Evolutionary conservation across 1,139 yeast genomes (phyloP).

Genomic region (Suhomyces wounanorum): DNA sequence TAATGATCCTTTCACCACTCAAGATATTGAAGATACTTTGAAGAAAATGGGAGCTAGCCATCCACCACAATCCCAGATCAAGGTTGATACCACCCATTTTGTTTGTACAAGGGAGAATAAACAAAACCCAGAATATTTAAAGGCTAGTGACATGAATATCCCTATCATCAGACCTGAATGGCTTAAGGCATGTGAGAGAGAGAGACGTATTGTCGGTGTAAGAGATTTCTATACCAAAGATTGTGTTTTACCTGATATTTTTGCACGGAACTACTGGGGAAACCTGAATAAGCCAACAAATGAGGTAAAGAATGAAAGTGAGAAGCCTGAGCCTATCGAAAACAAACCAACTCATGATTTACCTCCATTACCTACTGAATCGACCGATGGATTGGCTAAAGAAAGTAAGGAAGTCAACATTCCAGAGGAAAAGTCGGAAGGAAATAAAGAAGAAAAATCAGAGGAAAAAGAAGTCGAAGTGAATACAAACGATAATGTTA

Average conservation of each 20-base stretch:
- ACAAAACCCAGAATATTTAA: constrained; percentile 63
- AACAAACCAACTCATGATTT: background rate
- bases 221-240: constrained; percentile 72
- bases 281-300: background rate
- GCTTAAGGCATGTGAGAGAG: constrained; percentile 91
- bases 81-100: constrained; percentile 93
- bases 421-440: constrained; percentile 1
- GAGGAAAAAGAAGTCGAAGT: background rate
- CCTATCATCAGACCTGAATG: constrained; percentile 97
- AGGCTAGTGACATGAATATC: constrained; percentile 83
- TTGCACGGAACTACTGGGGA: constrained; percentile 47
- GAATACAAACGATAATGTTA: background rate
- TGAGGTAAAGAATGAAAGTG: background rate
- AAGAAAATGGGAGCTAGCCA: constrained; percentile 74
- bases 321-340: background rate
- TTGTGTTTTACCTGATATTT: constrained; percentile 50
- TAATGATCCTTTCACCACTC: constrained; percentile 55
- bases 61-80: constrained; percentile 71
- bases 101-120: constrained; percentile 69
- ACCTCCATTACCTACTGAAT: constrained; percentile 7
- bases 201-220: constrained; percentile 89
- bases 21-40: constrained; percentile 67
- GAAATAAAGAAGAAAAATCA: background rate
- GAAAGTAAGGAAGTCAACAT: background rate
- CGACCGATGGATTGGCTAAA: background rate